Evolutionary conservation across 2,329 filamentous ascomycete genomes (phyloP).

Genomic region (Diaporthe vexans): DNA sequence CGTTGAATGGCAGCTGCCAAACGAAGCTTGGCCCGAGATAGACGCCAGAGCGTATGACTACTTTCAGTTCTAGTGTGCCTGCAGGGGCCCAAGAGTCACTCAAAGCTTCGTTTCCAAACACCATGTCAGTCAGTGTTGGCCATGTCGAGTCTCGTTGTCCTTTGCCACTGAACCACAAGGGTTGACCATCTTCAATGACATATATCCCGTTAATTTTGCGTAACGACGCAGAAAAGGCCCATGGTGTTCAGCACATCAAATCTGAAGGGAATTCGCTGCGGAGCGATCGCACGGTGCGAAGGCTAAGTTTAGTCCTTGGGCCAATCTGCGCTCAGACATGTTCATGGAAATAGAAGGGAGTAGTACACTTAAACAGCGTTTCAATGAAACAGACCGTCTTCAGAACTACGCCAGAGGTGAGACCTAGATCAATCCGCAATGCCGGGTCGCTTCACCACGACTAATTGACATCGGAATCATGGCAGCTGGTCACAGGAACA

Average conservation of each 20-base stretch:
- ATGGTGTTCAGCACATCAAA: neutral
- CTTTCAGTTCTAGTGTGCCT: neutral
- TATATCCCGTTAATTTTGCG: too few relatives aligned
- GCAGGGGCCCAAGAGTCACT: neutral
- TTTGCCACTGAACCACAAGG: neutral
- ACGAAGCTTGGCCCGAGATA: neutral
- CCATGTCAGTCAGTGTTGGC: neutral
- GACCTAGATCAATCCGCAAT: neutral
- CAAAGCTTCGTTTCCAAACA: neutral
- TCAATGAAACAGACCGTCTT: neutral
- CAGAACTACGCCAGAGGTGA: neutral
- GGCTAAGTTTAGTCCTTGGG: neutral
- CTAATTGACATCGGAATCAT: neutral
- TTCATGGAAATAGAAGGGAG: neutral
- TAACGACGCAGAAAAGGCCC: neutral
- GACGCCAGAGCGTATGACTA: conserved; percentile 2
- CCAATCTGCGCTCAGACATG: conserved; percentile 6
- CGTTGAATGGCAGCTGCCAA: neutral
- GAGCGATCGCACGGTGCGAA: too few relatives aligned
- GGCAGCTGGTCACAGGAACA: neutral
- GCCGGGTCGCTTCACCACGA: too few relatives aligned
- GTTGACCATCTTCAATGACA: neutral
- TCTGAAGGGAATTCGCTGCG: too few relatives aligned
- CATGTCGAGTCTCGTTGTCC: neutral
- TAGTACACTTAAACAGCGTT: neutral